phyloP scores from a whole-genome alignment of 116 monocot species.

The Iris pallida region DNA sequence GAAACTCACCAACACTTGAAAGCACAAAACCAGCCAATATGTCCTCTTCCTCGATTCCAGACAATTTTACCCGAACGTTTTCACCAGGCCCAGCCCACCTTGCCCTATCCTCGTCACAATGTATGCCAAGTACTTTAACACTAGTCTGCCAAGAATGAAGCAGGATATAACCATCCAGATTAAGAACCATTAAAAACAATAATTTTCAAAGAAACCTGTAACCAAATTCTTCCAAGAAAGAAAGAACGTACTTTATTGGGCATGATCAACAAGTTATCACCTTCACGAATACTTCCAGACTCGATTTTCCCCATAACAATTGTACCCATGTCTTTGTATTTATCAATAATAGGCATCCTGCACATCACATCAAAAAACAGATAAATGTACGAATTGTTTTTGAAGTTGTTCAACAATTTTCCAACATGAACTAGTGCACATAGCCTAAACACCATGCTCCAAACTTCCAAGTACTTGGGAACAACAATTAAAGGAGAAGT shows the following conservation, averaged over 20 bases:
- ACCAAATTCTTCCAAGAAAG: not conserved
- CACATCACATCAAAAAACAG: slow-evolving; percentile 1
- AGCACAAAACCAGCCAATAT: slow-evolving; percentile 91
- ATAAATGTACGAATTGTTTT: no score
- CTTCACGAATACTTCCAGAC: slow-evolving; percentile 78
- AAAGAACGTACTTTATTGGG: slow-evolving; percentile 70
- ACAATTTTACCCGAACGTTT: slow-evolving; percentile 77
- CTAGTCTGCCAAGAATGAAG: slow-evolving; percentile 39
- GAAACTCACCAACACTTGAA: slow-evolving; percentile 66
- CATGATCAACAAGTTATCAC: slow-evolving; percentile 86
- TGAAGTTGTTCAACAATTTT: no score
- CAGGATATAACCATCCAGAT: not conserved
- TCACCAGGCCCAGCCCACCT: slow-evolving; percentile 81
- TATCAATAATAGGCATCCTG: slow-evolving; percentile 98
- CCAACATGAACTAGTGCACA: no score
- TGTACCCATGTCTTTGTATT: slow-evolving; percentile 98
- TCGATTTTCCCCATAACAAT: slow-evolving; percentile 98
- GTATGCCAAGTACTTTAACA: slow-evolving; percentile 82
- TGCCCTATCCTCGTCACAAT: slow-evolving; percentile 74
- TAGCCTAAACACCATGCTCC: no score
- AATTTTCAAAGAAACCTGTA: not conserved
- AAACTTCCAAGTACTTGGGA: no score
- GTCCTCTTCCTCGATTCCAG: slow-evolving; percentile 94
- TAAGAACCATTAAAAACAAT: not conserved
- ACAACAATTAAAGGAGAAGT: not conserved